phyloP scores from a whole-genome alignment of 23 red algal genomes.

The Cyanidioschyzon merolae region DNA sequence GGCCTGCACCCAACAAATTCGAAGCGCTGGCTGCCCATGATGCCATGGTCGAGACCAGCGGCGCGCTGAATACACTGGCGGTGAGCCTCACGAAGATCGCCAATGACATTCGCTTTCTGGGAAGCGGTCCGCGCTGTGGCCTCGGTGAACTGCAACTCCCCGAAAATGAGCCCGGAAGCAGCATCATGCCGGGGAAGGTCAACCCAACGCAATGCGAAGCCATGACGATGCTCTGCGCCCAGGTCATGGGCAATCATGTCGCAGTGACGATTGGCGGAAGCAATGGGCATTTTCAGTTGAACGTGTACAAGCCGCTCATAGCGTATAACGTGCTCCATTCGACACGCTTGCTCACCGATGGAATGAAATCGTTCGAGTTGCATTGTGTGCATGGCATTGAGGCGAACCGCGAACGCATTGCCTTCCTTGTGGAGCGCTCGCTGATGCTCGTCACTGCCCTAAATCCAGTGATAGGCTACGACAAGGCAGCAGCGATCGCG shows the following conservation, averaged over 20 bases:
- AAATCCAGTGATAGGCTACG: constrained; percentile 95
- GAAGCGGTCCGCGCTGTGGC: constrained; percentile 73
- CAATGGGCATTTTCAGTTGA: constrained; percentile 94
- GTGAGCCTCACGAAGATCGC: constrained; percentile 79
- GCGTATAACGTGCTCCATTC: constrained; percentile 73
- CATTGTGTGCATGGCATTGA: constrained; percentile 64
- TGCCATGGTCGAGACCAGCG: constrained; percentile 62
- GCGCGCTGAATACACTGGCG: constrained; percentile 56
- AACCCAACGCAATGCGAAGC: constrained; percentile 98
- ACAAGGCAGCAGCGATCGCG: constrained; percentile 92
- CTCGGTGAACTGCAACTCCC: constrained; percentile 88
- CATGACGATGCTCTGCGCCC: constrained; percentile 79
- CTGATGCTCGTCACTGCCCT: constrained; percentile 93
- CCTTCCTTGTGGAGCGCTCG: constrained; percentile 49
- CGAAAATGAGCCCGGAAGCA: constrained; percentile 85
- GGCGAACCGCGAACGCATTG: constrained; percentile 52
- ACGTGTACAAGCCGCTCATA: constrained; percentile 95
- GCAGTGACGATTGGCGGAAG: constrained; percentile 75
- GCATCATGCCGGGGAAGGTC: constrained; percentile 99
- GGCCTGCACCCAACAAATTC: constrained; percentile 85
- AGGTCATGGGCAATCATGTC: constrained; percentile 83
- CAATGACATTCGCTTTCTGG: constrained; percentile 92
- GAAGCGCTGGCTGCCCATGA: constrained; percentile 85
- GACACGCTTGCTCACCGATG: constrained; percentile 58
- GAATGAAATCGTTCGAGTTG: constrained; percentile 41